Evolutionary conservation across 225 moss, liverwort and hornwort species (phyloP), one percentile per base, ranked within the genome.

Genomic region (Sphagnum tenellum): DNA sequence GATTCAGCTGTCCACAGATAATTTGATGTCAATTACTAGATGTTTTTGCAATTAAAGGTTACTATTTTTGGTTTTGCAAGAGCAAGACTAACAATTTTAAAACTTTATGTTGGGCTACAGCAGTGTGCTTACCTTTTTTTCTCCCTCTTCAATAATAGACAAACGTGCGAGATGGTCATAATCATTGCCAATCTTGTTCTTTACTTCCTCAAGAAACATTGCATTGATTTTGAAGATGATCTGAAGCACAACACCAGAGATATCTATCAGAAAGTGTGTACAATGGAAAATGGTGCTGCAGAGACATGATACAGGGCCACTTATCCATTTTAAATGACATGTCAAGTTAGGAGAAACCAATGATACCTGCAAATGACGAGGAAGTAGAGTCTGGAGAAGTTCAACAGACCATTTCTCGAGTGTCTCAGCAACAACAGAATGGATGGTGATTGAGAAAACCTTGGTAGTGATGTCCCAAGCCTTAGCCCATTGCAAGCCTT

Each of bases 101-200:
- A 29, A 29, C 29, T 29, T 29, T 29, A 29, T 29, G 29, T 29
- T 29, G 29, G 29, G 29, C 29, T 29, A 29, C 29, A 29, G 61
- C 29, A 12, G 49, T 13, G 61, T 45, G 71, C 83, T 76, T 87
- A 73, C 94, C 88, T 90, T 89, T 64, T 87, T 88, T 69, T 88
- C 86, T 57, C 94, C 94, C 64, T 89, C 88, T 57, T 94, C 94
- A 62, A 94, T 86, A 70, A 94, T 94, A 9, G 88, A 94, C 87
- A 94, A 67, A 72, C 90, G 88, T 51, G 94, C 69, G 75, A 94
- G 75, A 59, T 88, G 86, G 73, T 85, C 90, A 75, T 89, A 89
- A 70, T 94, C 88, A 63, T 94, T 89, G 48, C 94, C 94, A 74
- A 87, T 84, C 69, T 81, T 90, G 48, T 65, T 79, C 76, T 81